Percentiles rank a stretch among this genome's conserved stretches.
phyloP scores from a whole-genome alignment of 1,284 basidiomycete genomes.

The Meira miltonrushii region DNA sequence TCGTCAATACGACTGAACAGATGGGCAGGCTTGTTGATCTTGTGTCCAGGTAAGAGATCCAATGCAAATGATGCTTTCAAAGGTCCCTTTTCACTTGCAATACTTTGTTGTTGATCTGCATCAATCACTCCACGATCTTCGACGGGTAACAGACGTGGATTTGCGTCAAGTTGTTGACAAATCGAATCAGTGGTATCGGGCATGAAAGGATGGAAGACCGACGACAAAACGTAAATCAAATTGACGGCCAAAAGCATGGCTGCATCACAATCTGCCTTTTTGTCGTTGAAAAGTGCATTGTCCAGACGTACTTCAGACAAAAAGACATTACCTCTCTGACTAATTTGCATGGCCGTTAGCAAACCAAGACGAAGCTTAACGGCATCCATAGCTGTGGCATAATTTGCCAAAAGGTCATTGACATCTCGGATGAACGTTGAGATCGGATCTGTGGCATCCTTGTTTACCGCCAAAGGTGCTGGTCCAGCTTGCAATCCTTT shows the following conservation, averaged over 20 bases:
- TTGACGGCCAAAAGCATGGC: conserved; percentile 83
- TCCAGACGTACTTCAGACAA: conserved; percentile 85
- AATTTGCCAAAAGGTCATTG: conserved; percentile 74
- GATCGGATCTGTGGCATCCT: conserved; percentile 18
- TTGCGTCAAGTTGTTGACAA: conserved; percentile 82
- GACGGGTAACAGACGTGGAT: conserved; percentile 64
- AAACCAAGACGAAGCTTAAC: conserved; percentile 85
- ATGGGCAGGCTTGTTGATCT: conserved; percentile 77
- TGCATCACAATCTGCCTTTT: conserved; percentile 79
- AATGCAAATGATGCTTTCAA: conserved; percentile 55
- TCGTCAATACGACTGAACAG: conserved; percentile 93
- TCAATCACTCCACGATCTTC: conserved; percentile 15
- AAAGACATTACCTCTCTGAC: conserved; percentile 87
- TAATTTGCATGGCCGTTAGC: conserved; percentile 81
- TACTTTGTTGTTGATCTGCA: not conserved
- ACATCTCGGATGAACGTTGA: conserved; percentile 68
- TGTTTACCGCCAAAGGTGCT: conserved; percentile 53
- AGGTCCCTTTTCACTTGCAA: not conserved
- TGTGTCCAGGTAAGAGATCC: conserved; percentile 82
- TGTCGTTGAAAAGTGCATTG: conserved; percentile 77
- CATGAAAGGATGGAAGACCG: conserved; percentile 91
- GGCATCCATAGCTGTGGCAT: conserved; percentile 79
- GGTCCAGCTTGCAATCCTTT: conserved; percentile 26
- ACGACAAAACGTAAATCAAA: conserved; percentile 84
- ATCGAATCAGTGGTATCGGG: conserved; percentile 79